phyloP scores from a whole-genome alignment of 306 rosid genomes.

The Cicer arietinum region DNA sequence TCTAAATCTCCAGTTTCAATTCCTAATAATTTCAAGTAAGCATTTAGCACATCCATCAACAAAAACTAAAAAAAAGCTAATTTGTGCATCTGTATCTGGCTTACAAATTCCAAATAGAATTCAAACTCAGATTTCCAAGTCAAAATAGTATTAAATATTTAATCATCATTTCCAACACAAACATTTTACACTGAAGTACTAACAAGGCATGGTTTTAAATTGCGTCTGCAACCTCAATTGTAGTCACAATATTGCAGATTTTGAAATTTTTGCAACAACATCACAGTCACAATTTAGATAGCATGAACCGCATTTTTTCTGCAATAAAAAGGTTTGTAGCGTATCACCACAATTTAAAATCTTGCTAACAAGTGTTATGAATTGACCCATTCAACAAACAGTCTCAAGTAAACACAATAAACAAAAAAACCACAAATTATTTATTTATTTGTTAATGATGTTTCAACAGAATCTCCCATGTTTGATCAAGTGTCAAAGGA shows the following conservation, averaged over 20 bases:
- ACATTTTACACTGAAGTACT: slow-evolving; percentile 1
- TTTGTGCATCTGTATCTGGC: slow-evolving; percentile 11
- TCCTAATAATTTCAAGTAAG: slow-evolving; percentile 54
- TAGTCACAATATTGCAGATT: too few relatives aligned
- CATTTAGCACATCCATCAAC: slow-evolving; percentile 37
- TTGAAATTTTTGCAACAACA: too few relatives aligned
- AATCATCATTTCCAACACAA: slow-evolving; percentile 19
- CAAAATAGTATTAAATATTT: background rate
- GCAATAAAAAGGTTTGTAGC: too few relatives aligned
- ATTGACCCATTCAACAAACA: slow-evolving; percentile 29
- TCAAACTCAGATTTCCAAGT: slow-evolving; percentile 9
- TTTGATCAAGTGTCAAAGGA: slow-evolving; percentile 20
- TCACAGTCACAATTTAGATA: too few relatives aligned
- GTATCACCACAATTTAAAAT: too few relatives aligned
- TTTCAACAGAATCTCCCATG: background rate
- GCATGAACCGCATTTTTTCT: too few relatives aligned
- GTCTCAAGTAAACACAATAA: background rate
- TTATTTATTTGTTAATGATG: too few relatives aligned
- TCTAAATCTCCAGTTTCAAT: slow-evolving; percentile 61
- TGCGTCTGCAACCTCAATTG: too few relatives aligned
- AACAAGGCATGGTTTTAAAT: too few relatives aligned
- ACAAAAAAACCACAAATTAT: slow-evolving; percentile 11
- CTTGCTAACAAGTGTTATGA: background rate
- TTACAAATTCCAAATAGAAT: background rate
- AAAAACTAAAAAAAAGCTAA: background rate